Percentiles rank a stretch among this genome's conserved stretches.
Evolutionary conservation across 805 yeast genomes (phyloP).

Genomic region (Wickerhamiella azyma): DNA sequence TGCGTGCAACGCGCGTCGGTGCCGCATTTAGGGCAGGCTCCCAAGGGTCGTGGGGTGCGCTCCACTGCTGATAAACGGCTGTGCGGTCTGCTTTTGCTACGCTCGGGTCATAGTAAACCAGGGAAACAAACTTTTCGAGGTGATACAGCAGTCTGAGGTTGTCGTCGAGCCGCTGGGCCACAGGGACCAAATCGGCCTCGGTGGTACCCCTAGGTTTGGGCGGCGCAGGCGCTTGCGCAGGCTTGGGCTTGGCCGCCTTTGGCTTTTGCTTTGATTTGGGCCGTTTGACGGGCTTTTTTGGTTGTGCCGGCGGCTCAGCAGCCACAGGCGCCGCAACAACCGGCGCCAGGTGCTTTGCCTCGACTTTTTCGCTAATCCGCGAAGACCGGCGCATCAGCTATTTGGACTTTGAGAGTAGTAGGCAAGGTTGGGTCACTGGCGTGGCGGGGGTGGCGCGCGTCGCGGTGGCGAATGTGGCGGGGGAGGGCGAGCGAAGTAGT

Average conservation of each 20-base stretch:
- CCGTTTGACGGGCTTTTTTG: conserved; percentile 1
- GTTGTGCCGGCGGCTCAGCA: not conserved
- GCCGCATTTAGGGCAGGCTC: conserved; percentile 10
- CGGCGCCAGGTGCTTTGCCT: conserved; percentile 1
- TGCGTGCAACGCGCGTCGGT: conserved; percentile 15
- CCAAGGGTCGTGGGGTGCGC: conserved; percentile 29
- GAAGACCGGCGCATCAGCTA: conserved; percentile 5
- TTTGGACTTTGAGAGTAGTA: not conserved
- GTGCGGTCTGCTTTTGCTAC: conserved; percentile 25
- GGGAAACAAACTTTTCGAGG: conserved; percentile 28
- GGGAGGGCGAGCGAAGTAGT: not conserved
- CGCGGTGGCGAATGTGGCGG: not conserved
- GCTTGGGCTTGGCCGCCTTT: not conserved
- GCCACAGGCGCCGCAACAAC: not conserved
- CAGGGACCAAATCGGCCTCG: conserved; percentile 10
- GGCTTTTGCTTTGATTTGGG: not conserved
- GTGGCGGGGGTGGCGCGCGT: not conserved
- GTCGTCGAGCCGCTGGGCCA: conserved; percentile 25
- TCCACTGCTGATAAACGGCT: conserved; percentile 23
- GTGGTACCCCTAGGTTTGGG: not conserved
- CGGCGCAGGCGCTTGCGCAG: not conserved
- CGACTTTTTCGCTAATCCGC: conserved; percentile 5
- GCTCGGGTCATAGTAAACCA: conserved; percentile 27
- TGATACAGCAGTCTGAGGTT: conserved; percentile 28
- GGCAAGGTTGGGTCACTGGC: not conserved